phyloP scores from a whole-genome alignment of 192 early-diverging fungal species.

The Coemansia sp. region DNA sequence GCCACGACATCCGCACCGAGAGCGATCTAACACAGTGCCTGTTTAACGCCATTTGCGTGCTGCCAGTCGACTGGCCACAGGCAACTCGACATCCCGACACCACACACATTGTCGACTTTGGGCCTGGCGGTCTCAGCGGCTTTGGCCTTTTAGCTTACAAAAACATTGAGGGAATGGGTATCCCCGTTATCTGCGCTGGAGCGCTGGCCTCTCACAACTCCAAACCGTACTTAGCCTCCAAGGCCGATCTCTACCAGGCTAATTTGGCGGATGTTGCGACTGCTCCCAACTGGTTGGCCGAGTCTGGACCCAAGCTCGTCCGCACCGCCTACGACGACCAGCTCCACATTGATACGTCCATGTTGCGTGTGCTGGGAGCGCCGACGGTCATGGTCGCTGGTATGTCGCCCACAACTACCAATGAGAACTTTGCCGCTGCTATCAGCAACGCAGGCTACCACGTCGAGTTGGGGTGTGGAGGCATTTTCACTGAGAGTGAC shows the following conservation, averaged over 20 bases:
- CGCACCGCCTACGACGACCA: conserved; percentile 55
- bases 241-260: conserved; percentile 70
- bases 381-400: conserved; percentile 94
- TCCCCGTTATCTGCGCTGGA: conserved; percentile 49
- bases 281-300: conserved; percentile 81
- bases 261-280: conserved; percentile 63
- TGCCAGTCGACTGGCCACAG: conserved; percentile 61
- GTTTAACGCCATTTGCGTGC: conserved; percentile 66
- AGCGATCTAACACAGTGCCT: conserved; percentile 63
- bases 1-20: conserved; percentile 69
- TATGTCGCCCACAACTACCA: conserved; percentile 88
- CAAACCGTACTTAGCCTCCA: conserved; percentile 66
- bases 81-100: conserved; percentile 53
- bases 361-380: conserved; percentile 79
- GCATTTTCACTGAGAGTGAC: conserved; percentile 74
- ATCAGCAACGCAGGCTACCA: conserved; percentile 89
- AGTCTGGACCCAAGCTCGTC: conserved; percentile 81
- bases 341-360: conserved; percentile 83
- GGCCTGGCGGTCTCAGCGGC: conserved; percentile 80
- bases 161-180: conserved; percentile 87
- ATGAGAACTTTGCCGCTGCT: conserved; percentile 75
- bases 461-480: conserved; percentile 87
- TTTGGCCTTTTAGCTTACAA: conserved; percentile 82
- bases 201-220: conserved; percentile 7
- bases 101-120: conserved; percentile 94